Conservation (phyloP, 1,284 basidiomycete genomes). For the Trametes sp. region DNA sequence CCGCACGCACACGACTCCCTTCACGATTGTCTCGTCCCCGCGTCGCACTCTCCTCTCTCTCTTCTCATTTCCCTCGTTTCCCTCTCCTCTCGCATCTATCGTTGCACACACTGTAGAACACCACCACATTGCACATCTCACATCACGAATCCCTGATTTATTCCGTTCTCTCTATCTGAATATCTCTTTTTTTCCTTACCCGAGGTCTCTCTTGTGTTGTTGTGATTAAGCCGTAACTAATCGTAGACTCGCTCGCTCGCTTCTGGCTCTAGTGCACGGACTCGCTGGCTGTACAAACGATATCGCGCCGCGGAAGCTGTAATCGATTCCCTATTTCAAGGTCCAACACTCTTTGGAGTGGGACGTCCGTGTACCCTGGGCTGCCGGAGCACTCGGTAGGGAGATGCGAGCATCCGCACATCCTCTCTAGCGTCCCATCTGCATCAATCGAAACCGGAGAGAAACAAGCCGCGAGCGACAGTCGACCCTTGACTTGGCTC, state of each 20-base stretch:
- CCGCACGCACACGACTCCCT: background rate
- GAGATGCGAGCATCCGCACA: too few species aligned
- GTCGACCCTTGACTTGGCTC: too few species aligned
- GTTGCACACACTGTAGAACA: conserved; percentile 21
- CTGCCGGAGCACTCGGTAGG: too few species aligned
- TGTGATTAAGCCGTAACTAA: background rate
- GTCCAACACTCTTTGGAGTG: too few species aligned
- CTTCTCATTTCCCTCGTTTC: too few species aligned
- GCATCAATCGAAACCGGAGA: too few species aligned
- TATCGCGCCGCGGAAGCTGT: background rate
- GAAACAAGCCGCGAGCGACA: too few species aligned
- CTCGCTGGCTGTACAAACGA: background rate
- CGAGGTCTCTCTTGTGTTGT: background rate
- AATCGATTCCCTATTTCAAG: background rate
- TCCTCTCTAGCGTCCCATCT: too few species aligned
- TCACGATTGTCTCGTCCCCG: background rate
- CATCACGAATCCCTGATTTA: background rate
- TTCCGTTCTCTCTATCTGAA: background rate
- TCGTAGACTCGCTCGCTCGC: background rate
- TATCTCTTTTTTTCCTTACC: background rate
- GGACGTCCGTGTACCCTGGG: too few species aligned
- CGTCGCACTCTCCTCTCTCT: conserved; percentile 1
- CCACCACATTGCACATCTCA: conserved; percentile 5
- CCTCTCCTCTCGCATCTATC: background rate
- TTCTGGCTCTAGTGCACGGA: too few species aligned